Evolutionary conservation across 768 basidiomycete species (phyloP).

Genomic region (Roridomyces roridus): DNA sequence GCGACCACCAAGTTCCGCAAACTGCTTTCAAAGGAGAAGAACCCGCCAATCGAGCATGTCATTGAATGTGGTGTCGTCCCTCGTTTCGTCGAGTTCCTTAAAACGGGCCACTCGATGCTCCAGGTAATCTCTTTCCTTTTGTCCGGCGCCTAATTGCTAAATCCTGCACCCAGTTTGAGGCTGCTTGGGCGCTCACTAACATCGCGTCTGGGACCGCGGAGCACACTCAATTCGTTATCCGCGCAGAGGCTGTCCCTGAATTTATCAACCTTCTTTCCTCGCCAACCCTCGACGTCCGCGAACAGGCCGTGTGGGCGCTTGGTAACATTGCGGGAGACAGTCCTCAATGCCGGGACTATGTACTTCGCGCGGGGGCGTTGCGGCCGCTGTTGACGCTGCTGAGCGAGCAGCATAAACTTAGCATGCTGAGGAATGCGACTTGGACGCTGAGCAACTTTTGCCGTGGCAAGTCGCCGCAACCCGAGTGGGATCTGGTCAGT

Average conservation of each 20-base stretch:
- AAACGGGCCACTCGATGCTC: slow-evolving; percentile 80
- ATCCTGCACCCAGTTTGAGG: slow-evolving; percentile 74
- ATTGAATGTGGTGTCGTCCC: slow-evolving; percentile 97
- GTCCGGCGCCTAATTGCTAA: background rate
- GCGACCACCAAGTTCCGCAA: slow-evolving; percentile 99
- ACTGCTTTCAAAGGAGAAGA: slow-evolving; percentile 98
- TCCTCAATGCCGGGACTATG: slow-evolving; percentile 96
- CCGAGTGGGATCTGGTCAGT: slow-evolving; percentile 94
- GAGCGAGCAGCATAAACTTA: slow-evolving; percentile 97
- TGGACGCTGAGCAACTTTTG: slow-evolving; percentile 99
- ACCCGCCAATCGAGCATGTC: slow-evolving; percentile 98
- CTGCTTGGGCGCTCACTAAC: slow-evolving; percentile 97
- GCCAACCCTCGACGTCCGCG: slow-evolving; percentile 94
- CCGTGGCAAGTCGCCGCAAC: slow-evolving; percentile 96
- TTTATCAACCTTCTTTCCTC: slow-evolving; percentile 97
- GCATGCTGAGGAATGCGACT: slow-evolving; percentile 98
- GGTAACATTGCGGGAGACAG: slow-evolving; percentile 99
- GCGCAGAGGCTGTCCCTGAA: slow-evolving; percentile 91
- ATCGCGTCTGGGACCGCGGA: slow-evolving; percentile 98
- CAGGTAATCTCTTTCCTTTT: slow-evolving; percentile 56
- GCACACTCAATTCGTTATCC: slow-evolving; percentile 98
- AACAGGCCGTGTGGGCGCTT: slow-evolving; percentile 99
- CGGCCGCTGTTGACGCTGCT: slow-evolving; percentile 88
- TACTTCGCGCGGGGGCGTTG: slow-evolving; percentile 91
- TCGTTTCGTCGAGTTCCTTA: slow-evolving; percentile 95